A percentile compares a stretch with the other conserved stretches of the same genome.
phyloP scores from a whole-genome alignment of 1,284 basidiomycete genomes.

The Irpex lacteus region DNA sequence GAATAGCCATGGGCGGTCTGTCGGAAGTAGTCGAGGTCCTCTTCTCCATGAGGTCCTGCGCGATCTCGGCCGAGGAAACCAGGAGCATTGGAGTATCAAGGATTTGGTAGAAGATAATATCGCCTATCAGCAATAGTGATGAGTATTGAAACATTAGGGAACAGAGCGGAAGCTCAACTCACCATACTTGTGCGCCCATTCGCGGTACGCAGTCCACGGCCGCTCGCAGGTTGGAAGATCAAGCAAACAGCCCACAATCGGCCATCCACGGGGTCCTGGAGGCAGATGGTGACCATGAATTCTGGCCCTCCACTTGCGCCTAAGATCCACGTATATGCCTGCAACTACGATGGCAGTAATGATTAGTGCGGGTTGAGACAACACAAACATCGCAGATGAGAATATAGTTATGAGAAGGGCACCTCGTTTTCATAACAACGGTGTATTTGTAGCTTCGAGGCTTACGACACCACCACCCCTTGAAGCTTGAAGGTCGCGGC shows the following conservation, averaged over 20 bases:
- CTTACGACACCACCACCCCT: too few relatives aligned
- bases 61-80: slow-evolving; percentile 3
- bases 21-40: slow-evolving; percentile 10
- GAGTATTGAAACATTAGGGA: background rate
- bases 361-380: background rate
- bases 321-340: background rate
- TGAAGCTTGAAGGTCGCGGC: too few relatives aligned
- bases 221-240: background rate
- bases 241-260: slow-evolving; percentile 4
- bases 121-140: background rate
- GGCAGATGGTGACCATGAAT: background rate
- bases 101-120: slow-evolving; percentile 5
- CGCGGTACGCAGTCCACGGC: background rate
- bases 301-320: background rate
- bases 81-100: background rate
- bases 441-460: too few relatives aligned
- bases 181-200: background rate
- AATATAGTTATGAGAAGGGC: too few relatives aligned
- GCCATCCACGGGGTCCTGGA: slow-evolving; percentile 5
- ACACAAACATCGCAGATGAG: background rate
- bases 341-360: background rate
- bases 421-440: too few relatives aligned
- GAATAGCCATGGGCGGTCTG: background rate
- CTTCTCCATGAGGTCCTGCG: slow-evolving; percentile 11
- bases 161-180: background rate